Conservation (phyloP, 176 grass and related monocot species). For the Cenchrus purpureus region DNA sequence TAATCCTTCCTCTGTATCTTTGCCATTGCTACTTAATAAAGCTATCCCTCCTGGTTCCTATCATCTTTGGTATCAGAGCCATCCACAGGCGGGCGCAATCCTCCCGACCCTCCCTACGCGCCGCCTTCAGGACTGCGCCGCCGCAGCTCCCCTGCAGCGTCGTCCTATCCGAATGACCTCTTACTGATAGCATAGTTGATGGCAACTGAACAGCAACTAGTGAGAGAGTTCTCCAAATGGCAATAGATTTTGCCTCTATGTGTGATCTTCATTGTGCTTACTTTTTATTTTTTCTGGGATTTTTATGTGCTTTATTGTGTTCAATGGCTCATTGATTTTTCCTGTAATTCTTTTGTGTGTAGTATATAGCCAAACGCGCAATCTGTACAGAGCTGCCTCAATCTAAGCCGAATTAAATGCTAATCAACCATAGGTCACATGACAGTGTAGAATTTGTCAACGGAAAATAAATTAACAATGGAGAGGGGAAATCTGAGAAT, state of each 20-base stretch:
- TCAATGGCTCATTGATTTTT: not conserved
- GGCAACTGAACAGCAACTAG: slow-evolving; percentile 6
- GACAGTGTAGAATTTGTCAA: not conserved
- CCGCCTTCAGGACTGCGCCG: too few relatives aligned
- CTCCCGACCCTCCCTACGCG: too few relatives aligned
- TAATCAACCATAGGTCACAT: not conserved
- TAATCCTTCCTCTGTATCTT: too few relatives aligned
- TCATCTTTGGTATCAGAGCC: too few relatives aligned
- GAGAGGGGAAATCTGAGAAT: not conserved
- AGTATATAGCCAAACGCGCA: not conserved
- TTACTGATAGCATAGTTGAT: not conserved
- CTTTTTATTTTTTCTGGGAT: not conserved
- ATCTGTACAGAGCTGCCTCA: slow-evolving; percentile 29
- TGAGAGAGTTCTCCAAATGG: slow-evolving; percentile 5
- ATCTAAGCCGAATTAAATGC: slow-evolving; percentile 12
- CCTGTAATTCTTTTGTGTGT: too few relatives aligned
- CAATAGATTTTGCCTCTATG: not conserved
- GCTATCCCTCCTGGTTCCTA: too few relatives aligned
- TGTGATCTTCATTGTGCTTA: not conserved
- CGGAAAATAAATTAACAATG: not conserved
- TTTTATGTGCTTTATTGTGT: not conserved
- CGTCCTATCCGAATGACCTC: slow-evolving; percentile 7
- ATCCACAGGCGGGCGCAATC: too few relatives aligned
- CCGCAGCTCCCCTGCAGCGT: too few relatives aligned
- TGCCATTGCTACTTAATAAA: too few relatives aligned